Base-by-base conservation (phyloP, 352 stramenopile genomes). In the Phytophthora lateralis region DNA sequence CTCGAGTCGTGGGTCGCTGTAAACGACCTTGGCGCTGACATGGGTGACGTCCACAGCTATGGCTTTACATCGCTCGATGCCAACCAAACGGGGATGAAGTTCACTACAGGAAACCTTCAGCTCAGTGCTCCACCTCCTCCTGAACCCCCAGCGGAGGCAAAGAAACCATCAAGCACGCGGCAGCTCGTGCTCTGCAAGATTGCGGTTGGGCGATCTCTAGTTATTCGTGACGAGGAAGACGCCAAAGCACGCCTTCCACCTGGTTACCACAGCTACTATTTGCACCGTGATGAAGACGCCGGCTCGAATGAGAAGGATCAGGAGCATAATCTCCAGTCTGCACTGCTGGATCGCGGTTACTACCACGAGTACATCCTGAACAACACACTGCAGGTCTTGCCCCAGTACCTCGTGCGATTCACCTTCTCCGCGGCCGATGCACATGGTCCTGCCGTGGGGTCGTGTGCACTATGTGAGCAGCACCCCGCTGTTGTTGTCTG, bases 111-210 rank as follows among this genome's bases (percentile, higher is more conserved):
- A 7, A 85, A 73, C 18, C 67, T 91, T 21, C 64, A 71, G n/a
- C 57, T 85, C 6, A 75, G 70, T 30, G 27, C 58, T 18, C 41
- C 41, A 10, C 47, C 21, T 4, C 53, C 63, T 45, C 41, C 48
- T 20, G 53, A 73, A 20, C 29, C 58, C 27, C 8, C 54, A 32
- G 42, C 43, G 3, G 60, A 66, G 26, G 37, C 42, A 2, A 61
- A 72, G 30, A 73, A 73, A 12, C 18, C 58, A 30, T 60, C 55
- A 10, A 69, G 55, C 14, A 76, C 62, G 15, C 75, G 74, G 20
- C 82, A 92, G 63, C 66, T 89, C 9, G 82, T 93, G 29, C 64
- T 95, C 6, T 95, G 82, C 48, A 91, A 88, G 48, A 78, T 93
- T 50, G 84, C 79, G 24, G 78, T 91, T 4, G 85, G 85, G 1